These are phyloP conservation scores for Pyracantha coccinea DNA, from an alignment of 331 rosid genomes.

Conservation along the genomic window DNA sequence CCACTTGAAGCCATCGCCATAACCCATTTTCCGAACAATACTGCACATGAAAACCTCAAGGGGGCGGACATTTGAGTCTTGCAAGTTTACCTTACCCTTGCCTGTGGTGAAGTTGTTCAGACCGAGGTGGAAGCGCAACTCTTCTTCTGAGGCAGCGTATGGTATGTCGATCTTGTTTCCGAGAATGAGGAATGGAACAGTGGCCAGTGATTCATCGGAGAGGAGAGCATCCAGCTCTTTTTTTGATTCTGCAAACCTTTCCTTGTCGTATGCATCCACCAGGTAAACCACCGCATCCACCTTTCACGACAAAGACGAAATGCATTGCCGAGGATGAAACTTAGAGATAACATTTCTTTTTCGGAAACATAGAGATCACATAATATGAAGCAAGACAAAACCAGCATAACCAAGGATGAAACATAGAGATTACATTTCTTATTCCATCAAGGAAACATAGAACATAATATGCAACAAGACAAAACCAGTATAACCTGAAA, in stretches of 20 bases:
- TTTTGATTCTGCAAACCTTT: constrained; percentile 65
- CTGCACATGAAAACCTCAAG: constrained; percentile 91
- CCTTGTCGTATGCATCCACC: constrained; percentile 74
- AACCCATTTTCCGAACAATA: constrained; percentile 74
- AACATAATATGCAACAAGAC: neutral
- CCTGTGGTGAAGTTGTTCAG: constrained; percentile 76
- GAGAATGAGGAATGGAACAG: constrained; percentile 65
- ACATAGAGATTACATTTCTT: neutral
- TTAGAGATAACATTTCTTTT: neutral
- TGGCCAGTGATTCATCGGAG: constrained; percentile 58
- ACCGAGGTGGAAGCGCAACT: constrained; percentile 59
- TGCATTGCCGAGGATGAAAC: neutral
- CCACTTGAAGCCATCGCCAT: constrained; percentile 84
- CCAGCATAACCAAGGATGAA: neutral
- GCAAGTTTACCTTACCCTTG: constrained; percentile 63
- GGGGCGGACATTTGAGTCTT: constrained; percentile 57
- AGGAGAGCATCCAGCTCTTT: constrained; percentile 83
- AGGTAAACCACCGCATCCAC: constrained; percentile 79
- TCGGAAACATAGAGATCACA: no score
- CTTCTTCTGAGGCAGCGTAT: constrained; percentile 80
- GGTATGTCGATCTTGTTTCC: constrained; percentile 80
- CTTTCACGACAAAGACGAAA: constrained; percentile 23
- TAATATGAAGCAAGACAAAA: neutral
- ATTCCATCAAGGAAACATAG: neutral
- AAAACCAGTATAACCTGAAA: neutral